These are phyloP conservation scores for Trypethelium eluteriae DNA, from an alignment of 495 filamentous ascomycete species.

Conservation along the genomic window DNA sequence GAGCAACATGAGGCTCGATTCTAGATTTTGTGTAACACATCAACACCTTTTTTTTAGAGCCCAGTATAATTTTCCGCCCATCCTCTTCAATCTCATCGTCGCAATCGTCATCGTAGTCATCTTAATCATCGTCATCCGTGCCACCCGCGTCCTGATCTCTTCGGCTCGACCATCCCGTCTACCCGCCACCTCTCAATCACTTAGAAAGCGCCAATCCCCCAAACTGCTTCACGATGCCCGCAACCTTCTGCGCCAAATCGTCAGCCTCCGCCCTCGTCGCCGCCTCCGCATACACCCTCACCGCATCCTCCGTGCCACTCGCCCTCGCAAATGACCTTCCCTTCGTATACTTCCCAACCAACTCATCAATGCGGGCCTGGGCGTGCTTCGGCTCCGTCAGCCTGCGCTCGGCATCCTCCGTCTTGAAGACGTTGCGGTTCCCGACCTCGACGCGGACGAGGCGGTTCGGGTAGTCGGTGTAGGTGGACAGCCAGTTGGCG, in stretches of 20 bases:
- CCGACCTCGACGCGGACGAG: constrained; percentile 83
- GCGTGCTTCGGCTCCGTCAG: constrained; percentile 70
- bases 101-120: not conserved
- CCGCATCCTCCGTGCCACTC: constrained; percentile 91
- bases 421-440: constrained; percentile 79
- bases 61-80: not conserved
- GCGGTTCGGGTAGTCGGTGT: constrained; percentile 93
- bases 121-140: not conserved
- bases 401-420: constrained; percentile 76
- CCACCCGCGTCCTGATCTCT: no score
- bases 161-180: no score
- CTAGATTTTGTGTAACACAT: not conserved
- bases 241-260: constrained; percentile 14
- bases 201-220: not conserved
- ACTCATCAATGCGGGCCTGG: constrained; percentile 75
- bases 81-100: not conserved
- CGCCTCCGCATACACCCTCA: constrained; percentile 95
- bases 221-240: constrained; percentile 8
- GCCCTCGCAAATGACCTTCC: constrained; percentile 86
- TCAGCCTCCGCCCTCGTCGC: constrained; percentile 35
- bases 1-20: not conserved
- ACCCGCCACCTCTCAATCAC: not conserved
- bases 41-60: not conserved
- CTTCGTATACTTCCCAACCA: constrained; percentile 83
- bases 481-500: constrained; percentile 86